Conservation (phyloP, 257 asterid genomes). For the Agastache rugosa region DNA sequence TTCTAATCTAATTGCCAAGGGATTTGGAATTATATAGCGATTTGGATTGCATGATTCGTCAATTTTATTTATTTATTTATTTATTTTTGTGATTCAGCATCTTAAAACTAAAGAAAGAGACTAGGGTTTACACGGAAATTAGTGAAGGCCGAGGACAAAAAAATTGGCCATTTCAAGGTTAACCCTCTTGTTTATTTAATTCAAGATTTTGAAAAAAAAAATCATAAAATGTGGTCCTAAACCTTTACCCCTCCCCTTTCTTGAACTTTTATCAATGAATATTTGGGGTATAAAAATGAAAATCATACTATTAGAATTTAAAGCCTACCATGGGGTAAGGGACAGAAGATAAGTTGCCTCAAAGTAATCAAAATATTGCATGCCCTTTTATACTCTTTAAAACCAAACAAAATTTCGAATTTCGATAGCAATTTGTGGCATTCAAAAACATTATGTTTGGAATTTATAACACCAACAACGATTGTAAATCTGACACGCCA, state of each 20-base stretch:
- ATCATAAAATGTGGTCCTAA: constrained; percentile 41
- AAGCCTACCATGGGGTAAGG: constrained; percentile 38
- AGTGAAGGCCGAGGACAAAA: constrained; percentile 37
- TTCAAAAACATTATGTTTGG: constrained; percentile 52
- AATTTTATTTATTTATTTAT: no score
- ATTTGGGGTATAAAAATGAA: constrained; percentile 35
- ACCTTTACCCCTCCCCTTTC: constrained; percentile 14
- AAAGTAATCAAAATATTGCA: constrained; percentile 51
- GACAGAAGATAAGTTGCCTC: constrained; percentile 40
- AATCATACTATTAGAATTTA: constrained; percentile 34
- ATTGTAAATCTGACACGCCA: constrained; percentile 46
- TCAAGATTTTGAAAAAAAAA: constrained; percentile 25
- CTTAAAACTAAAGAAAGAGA: not conserved
- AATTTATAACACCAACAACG: constrained; percentile 48
- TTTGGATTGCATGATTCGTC: no score
- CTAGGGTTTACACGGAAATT: constrained; percentile 25
- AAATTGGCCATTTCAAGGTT: constrained; percentile 42
- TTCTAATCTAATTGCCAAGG: no score
- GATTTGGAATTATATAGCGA: no score
- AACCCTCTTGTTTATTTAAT: constrained; percentile 33
- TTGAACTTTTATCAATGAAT: constrained; percentile 28
- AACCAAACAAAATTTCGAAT: constrained; percentile 32
- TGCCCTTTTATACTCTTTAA: constrained; percentile 49
- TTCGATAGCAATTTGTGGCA: constrained; percentile 44
- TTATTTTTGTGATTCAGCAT: not conserved